Conservation (phyloP, 2,329 filamentous ascomycete genomes). For the Fusarium sp. region DNA sequence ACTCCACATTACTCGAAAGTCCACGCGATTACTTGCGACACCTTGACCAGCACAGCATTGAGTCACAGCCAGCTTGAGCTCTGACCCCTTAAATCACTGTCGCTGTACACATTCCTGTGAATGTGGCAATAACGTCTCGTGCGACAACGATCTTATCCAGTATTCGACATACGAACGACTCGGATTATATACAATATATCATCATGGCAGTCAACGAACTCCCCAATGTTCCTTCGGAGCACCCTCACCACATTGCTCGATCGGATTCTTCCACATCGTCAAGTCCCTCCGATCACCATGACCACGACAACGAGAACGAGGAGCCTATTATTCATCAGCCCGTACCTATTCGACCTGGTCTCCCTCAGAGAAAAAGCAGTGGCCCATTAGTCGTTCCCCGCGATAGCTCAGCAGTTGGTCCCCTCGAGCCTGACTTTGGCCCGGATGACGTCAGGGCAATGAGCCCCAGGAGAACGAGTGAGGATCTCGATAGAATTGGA, state of each 20-base stretch:
- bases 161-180: neutral
- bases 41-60: conserved; percentile 17
- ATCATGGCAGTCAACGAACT: conserved; percentile 44
- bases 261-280: conserved; percentile 52
- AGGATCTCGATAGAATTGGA: conserved; percentile 88
- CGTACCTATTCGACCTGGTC: conserved; percentile 69
- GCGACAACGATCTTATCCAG: conserved; percentile 24
- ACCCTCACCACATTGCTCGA: conserved; percentile 52
- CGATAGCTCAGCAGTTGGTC: conserved; percentile 78
- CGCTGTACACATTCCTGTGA: conserved; percentile 7
- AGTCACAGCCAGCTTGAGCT: neutral
- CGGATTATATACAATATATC: neutral
- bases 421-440: conserved; percentile 79
- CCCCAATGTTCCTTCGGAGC: conserved; percentile 40
- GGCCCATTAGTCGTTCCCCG: conserved; percentile 85
- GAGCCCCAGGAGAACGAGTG: conserved; percentile 90
- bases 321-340: conserved; percentile 60
- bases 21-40: conserved; percentile 20
- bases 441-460: conserved; percentile 92
- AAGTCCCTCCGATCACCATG: conserved; percentile 51
- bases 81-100: neutral
- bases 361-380: conserved; percentile 81
- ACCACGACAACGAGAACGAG: neutral
- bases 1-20: conserved; percentile 16
- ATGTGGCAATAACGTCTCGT: conserved; percentile 19